Evolutionary conservation across 2,329 filamentous ascomycete species (phyloP).

Genomic region (Trichoderma sp.): DNA sequence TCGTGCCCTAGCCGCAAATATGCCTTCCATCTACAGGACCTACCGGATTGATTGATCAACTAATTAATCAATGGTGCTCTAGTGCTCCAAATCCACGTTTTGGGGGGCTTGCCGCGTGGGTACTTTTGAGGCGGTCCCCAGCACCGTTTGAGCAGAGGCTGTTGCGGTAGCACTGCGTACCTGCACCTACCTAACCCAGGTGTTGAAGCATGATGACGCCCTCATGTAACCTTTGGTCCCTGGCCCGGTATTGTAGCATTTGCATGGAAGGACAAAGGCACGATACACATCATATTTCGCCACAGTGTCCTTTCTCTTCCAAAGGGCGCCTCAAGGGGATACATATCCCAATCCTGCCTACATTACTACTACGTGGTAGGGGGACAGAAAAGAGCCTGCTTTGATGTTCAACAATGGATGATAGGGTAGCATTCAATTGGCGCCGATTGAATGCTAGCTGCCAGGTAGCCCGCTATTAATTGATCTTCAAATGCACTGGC

Average conservation of each 20-base stretch:
- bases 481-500: background rate
- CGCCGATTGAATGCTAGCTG: background rate
- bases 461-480: background rate
- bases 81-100: background rate
- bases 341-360: background rate
- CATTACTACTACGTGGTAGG: background rate
- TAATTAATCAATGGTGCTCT: background rate
- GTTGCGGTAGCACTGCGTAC: background rate
- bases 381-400: background rate
- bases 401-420: background rate
- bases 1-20: background rate
- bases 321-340: background rate
- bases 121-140: constrained; percentile 7
- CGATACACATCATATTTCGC: background rate
- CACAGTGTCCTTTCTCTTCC: background rate
- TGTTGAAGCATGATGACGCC: constrained; percentile 8
- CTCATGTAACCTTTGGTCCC: background rate
- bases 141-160: background rate
- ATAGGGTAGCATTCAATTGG: background rate
- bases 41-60: background rate
- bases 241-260: background rate
- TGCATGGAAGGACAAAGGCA: background rate
- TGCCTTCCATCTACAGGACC: background rate
- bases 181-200: background rate
- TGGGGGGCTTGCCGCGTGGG: background rate